Conservation (phyloP, 1,284 basidiomycete genomes). For the Cutaneotrichosporon cutaneum region DNA sequence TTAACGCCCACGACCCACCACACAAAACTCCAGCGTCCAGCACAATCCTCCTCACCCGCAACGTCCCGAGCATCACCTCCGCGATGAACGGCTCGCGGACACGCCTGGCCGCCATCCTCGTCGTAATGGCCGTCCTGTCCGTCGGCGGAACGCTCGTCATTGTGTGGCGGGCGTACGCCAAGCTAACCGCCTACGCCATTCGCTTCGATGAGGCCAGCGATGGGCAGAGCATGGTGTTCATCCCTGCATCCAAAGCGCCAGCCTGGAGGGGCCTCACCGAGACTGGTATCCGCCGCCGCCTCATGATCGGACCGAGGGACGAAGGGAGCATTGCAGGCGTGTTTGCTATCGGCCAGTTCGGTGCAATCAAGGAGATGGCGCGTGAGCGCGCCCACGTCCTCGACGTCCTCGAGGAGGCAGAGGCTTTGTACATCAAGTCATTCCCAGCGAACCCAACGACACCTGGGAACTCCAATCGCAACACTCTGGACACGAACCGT, state of each 20-base stretch:
- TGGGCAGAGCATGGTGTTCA: slow-evolving; percentile 66
- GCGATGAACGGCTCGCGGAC: slow-evolving; percentile 51
- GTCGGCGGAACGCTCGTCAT: slow-evolving; percentile 65
- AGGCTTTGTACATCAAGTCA: slow-evolving; percentile 71
- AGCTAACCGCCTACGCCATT: slow-evolving; percentile 59
- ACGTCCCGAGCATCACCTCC: slow-evolving; percentile 39
- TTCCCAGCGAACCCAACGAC: slow-evolving; percentile 52
- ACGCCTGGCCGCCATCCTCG: slow-evolving; percentile 66
- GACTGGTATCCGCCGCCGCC: slow-evolving; percentile 25
- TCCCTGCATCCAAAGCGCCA: slow-evolving; percentile 59
- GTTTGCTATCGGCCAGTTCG: slow-evolving; percentile 67
- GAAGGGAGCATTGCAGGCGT: slow-evolving; percentile 68
- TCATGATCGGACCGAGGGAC: slow-evolving; percentile 1
- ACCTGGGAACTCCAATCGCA: background rate
- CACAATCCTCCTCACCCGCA: slow-evolving; percentile 29
- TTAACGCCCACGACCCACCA: slow-evolving; percentile 62
- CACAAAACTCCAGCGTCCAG: slow-evolving; percentile 48
- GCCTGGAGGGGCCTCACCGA: slow-evolving; percentile 71
- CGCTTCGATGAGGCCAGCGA: slow-evolving; percentile 66
- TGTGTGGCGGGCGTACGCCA: slow-evolving; percentile 65
- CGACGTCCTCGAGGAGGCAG: slow-evolving; percentile 71
- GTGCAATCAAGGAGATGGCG: slow-evolving; percentile 56
- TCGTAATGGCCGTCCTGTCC: slow-evolving; percentile 61
- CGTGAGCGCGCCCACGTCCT: slow-evolving; percentile 69
- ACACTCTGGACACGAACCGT: no score